A percentile compares a stretch with the other conserved stretches of the same genome.
Evolutionary conservation across 257 asterid genomes (phyloP).

Genomic region (Galeopsis tetrahit): DNA sequence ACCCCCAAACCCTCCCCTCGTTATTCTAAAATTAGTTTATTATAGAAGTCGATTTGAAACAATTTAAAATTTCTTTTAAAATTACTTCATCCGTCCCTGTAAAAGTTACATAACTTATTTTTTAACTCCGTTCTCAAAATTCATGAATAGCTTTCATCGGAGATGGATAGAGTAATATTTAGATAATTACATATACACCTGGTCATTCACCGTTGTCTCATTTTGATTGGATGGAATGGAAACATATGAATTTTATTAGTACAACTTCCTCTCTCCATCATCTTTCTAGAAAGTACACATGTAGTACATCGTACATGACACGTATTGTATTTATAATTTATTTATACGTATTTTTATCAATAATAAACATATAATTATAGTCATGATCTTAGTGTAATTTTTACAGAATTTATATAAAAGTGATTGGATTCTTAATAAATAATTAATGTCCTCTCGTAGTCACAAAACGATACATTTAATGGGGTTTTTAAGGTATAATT

Average conservation of each 20-base stretch:
- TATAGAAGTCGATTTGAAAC: background rate
- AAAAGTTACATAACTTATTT: too few species aligned
- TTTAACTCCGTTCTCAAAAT: too few species aligned
- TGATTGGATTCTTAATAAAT: background rate
- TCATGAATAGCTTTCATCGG: too few species aligned
- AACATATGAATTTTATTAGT: background rate
- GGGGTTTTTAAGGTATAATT: background rate
- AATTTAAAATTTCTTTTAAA: background rate
- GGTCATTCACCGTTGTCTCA: background rate
- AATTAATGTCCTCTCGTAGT: slow-evolving; percentile 22
- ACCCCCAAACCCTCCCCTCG: too few species aligned
- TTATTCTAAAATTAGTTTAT: too few species aligned
- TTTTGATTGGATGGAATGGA: background rate
- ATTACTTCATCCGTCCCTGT: too few species aligned
- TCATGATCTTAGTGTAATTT: background rate
- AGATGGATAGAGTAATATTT: too few species aligned
- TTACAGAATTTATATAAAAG: background rate
- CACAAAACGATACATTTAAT: slow-evolving; percentile 30
- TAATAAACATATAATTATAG: too few species aligned
- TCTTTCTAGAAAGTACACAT: background rate
- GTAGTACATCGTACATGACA: background rate
- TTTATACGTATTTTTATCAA: too few species aligned
- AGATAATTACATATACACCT: too few species aligned
- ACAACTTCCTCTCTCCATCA: background rate
- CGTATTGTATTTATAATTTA: background rate